Base-by-base conservation (phyloP, 495 filamentous ascomycete species). In the Penicillium cinerascens region DNA sequence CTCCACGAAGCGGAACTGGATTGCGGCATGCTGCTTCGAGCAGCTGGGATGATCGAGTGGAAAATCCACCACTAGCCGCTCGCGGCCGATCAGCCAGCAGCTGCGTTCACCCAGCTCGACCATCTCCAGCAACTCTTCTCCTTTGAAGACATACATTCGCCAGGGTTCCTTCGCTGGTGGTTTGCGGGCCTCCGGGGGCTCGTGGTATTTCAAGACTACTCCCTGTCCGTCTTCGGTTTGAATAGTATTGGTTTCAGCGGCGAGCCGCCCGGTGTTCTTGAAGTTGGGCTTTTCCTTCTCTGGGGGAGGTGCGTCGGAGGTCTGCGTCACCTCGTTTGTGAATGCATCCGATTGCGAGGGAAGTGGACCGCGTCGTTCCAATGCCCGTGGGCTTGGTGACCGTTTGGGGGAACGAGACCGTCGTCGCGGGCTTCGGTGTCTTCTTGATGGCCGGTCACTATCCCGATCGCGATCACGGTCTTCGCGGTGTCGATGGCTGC, bases 91-190 rank as follows among this genome's bases (percentile, higher is more conserved):
- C 26, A 99, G 73, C 93, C 93, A 99, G 70, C 91, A 95, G 57
- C 85, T 91, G 23, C 87, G 85, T 35, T 74, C 72, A 46, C 79
- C 73, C 16, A 99, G 77, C 40, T 89, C 82, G 18, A 96, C 78
- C 7, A 88, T 92, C 50, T 92, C 87, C 27, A 96, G 60, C 7
- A 93, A 72, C 45, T 92, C 87, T 23, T 78, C 59, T 11, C 85
- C 87, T 64, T 96, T 96, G 81, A 99, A 99, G 16, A 96, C 82
- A 64, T 95, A 99, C 27, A 99, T 71, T 37, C 89, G 87, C 91
- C 91, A 97, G 29, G 81, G 73, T 56, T 90, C 82, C 42, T 85
- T 85, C 0, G 85, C 60, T 0, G 92, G 81, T 0, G 93, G 89
- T 50, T 95, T 95, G 49, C 93, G 88, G 18, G 91, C 87, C 72